These are phyloP conservation scores for Leucocoprinus sp. DNA, from an alignment of 768 basidiomycete species.

Conservation along the genomic window DNA sequence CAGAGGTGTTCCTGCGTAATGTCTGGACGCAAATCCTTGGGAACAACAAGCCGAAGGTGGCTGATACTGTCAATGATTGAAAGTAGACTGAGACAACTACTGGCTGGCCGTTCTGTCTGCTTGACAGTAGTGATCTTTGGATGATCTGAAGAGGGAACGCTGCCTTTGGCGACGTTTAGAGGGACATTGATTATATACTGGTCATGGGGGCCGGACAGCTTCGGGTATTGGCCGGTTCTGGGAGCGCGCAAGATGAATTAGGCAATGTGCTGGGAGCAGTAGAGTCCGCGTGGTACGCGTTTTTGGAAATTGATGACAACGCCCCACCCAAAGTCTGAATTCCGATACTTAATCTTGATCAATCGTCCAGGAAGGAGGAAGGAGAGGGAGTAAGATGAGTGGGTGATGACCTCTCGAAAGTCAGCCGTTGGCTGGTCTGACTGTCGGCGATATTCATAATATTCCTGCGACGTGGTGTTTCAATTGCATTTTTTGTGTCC, in stretches of 20 bases:
- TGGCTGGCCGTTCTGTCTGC: constrained; percentile 68
- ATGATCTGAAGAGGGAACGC: constrained; percentile 51
- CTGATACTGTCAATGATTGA: constrained; percentile 83
- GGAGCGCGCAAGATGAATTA: neutral
- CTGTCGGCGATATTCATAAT: constrained; percentile 90
- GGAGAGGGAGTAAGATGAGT: constrained; percentile 90
- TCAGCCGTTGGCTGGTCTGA: constrained; percentile 84
- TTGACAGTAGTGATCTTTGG: constrained; percentile 41
- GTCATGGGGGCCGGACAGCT: constrained; percentile 76
- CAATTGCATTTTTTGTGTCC: constrained; percentile 48
- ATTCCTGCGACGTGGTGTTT: constrained; percentile 79
- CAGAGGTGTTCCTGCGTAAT: constrained; percentile 74
- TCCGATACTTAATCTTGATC: constrained; percentile 83
- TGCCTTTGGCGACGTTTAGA: constrained; percentile 65
- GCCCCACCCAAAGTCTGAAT: constrained; percentile 94
- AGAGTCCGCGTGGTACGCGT: constrained; percentile 41
- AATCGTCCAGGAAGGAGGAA: constrained; percentile 90
- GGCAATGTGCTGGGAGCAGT: neutral
- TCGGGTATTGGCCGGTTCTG: constrained; percentile 62
- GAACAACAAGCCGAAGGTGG: constrained; percentile 78
- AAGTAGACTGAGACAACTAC: constrained; percentile 79
- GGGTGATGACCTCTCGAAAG: constrained; percentile 87
- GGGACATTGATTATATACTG: constrained; percentile 93
- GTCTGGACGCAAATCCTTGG: constrained; percentile 80
- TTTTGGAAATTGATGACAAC: constrained; percentile 90